Conservation (phyloP, 75 land plant genomes). For the Pinus taeda region DNA sequence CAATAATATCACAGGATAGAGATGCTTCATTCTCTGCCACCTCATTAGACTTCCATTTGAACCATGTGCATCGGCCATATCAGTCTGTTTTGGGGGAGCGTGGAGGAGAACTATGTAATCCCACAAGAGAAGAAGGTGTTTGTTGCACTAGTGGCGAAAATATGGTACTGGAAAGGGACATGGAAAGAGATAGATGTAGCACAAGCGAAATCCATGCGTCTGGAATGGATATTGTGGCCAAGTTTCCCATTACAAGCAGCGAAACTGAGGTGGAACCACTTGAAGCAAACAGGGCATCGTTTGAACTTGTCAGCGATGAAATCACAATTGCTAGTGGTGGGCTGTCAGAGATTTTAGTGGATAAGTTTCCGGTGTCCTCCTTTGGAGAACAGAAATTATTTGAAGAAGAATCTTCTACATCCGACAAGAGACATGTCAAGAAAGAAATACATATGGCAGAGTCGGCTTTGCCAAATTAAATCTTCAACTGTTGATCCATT, state of each 20-base stretch:
- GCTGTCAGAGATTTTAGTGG: background rate
- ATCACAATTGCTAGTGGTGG: background rate
- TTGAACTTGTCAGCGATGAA: conserved; percentile 4
- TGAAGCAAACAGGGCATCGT: background rate
- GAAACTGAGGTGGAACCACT: background rate
- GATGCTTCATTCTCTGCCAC: background rate
- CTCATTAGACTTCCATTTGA: conserved; percentile 1
- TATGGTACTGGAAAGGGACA: conserved; percentile 34
- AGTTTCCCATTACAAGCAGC: background rate
- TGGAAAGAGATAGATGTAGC: conserved; percentile 24
- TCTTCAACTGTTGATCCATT: background rate
- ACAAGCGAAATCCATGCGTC: background rate
- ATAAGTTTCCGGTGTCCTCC: background rate
- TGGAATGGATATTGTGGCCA: background rate
- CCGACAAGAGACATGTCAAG: background rate
- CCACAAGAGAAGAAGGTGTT: conserved; percentile 52
- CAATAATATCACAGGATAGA: conserved; percentile 1
- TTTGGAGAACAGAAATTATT: background rate
- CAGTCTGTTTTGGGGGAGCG: conserved; percentile 12
- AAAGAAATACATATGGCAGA: background rate
- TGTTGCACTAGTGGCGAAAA: conserved; percentile 30
- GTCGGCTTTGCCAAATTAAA: background rate
- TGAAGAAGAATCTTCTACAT: background rate
- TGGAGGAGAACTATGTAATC: conserved; percentile 43
- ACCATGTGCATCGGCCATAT: background rate